phyloP scores from a whole-genome alignment of 2,329 filamentous ascomycete genomes.

The Fusarium miscanthi region DNA sequence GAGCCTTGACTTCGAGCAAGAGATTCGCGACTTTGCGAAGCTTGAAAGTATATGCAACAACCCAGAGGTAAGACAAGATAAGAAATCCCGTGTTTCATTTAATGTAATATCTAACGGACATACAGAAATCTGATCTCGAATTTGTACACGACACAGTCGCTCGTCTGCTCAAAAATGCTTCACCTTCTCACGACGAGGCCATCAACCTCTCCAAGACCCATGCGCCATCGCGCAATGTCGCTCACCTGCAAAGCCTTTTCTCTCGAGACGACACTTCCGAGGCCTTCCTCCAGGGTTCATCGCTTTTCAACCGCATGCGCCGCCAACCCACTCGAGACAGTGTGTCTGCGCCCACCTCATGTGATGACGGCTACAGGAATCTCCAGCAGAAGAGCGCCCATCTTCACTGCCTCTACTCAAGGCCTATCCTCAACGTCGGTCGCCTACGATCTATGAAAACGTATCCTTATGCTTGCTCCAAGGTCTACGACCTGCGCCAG shows the following conservation, averaged over 20 bases:
- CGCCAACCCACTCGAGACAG: constrained; percentile 48
- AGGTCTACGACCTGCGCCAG: constrained; percentile 79
- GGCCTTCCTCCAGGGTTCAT: constrained; percentile 72
- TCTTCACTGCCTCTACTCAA: constrained; percentile 75
- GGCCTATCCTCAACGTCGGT: constrained; percentile 61
- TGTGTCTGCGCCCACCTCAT: constrained; percentile 10
- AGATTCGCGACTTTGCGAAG: constrained; percentile 57
- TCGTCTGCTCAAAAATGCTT: constrained; percentile 58
- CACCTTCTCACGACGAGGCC: constrained; percentile 47
- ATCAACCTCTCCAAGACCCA: constrained; percentile 50
- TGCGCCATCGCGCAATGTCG: constrained; percentile 59
- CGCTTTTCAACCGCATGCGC: constrained; percentile 69
- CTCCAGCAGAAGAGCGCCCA: constrained; percentile 74
- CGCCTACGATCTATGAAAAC: constrained; percentile 52
- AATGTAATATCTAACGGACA: not conserved
- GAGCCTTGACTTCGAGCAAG: constrained; percentile 56
- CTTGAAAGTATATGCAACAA: constrained; percentile 57
- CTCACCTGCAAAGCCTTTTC: constrained; percentile 59
- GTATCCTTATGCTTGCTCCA: constrained; percentile 72
- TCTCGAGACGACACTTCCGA: constrained; percentile 62
- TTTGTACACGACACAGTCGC: constrained; percentile 61
- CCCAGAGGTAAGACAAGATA: constrained; percentile 27
- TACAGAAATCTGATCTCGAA: constrained; percentile 56
- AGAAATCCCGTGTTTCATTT: not conserved
- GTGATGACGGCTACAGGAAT: constrained; percentile 27